A percentile compares a stretch with the other conserved stretches of the same genome.
Evolutionary conservation across 1,139 yeast species (phyloP).

Genomic region (Blastobotrys raffinosifermentans): DNA sequence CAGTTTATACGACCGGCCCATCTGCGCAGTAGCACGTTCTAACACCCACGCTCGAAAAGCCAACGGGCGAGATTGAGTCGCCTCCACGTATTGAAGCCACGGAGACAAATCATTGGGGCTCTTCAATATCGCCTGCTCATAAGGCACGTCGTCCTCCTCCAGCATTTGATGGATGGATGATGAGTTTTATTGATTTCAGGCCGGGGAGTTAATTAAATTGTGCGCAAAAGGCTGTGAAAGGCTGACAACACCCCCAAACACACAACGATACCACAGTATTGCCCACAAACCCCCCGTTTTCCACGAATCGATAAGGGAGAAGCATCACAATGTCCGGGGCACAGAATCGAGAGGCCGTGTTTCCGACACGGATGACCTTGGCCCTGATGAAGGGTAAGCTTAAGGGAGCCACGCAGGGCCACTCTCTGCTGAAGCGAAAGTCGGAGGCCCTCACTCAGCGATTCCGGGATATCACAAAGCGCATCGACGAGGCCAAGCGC

Average conservation of each 20-base stretch:
- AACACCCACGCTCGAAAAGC: constrained; percentile 41
- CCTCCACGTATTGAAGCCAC: constrained; percentile 52
- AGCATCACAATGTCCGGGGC: constrained; percentile 10
- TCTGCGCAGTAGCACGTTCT: constrained; percentile 46
- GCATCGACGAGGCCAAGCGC: constrained; percentile 92
- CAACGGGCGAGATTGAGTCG: constrained; percentile 33
- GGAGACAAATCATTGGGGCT: constrained; percentile 40
- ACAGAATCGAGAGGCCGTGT: constrained; percentile 43
- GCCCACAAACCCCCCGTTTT: too few species aligned
- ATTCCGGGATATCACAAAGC: constrained; percentile 88
- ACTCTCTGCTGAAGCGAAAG: constrained; percentile 85
- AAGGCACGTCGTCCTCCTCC: constrained; percentile 36
- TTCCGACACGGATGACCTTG: constrained; percentile 96
- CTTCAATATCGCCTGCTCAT: constrained; percentile 44
- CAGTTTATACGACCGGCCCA: constrained; percentile 48
- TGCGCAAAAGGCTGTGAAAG: too few species aligned
- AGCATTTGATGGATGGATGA: too few species aligned
- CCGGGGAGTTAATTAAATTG: too few species aligned
- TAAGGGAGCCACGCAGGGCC: constrained; percentile 97
- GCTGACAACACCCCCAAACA: too few species aligned
- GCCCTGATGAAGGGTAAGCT: constrained; percentile 91
- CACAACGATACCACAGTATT: too few species aligned
- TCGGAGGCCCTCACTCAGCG: constrained; percentile 95
- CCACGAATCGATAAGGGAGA: too few species aligned
- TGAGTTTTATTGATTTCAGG: too few species aligned